Conservation (phyloP, 2,329 filamentous ascomycete species). For the Elsinoe perseae region DNA sequence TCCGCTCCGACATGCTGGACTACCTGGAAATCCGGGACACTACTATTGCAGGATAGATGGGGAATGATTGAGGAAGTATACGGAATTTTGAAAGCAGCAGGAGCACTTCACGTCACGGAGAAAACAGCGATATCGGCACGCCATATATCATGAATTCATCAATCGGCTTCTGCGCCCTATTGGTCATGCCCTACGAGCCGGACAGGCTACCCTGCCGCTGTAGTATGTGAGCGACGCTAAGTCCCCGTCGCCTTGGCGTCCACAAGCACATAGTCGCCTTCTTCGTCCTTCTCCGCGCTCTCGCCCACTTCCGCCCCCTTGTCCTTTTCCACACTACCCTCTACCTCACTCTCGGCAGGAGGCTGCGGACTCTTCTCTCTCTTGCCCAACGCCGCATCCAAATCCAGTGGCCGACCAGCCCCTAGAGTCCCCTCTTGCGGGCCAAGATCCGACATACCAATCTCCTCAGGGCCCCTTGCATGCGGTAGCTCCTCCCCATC, state of each 20-base stretch:
- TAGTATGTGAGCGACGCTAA: neutral
- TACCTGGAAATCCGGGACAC: neutral
- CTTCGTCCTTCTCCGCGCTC: neutral
- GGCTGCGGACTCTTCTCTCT: conserved; percentile 9
- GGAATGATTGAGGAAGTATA: neutral
- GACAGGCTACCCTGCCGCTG: neutral
- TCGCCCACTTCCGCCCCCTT: neutral
- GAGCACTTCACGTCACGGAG: neutral
- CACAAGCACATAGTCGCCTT: conserved; percentile 11
- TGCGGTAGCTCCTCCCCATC: conserved; percentile 58
- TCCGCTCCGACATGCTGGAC: neutral
- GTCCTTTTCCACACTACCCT: neutral
- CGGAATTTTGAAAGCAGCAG: neutral
- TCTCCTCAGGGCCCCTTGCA: conserved; percentile 72
- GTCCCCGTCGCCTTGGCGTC: conserved; percentile 8
- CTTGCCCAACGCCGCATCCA: conserved; percentile 36
- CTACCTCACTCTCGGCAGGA: neutral
- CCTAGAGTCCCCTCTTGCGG: conserved; percentile 49
- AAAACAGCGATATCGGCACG: neutral
- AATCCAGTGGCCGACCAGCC: conserved; percentile 28
- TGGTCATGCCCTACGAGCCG: neutral
- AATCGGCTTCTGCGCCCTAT: neutral
- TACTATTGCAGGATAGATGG: too few relatives aligned
- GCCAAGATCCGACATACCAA: conserved; percentile 81
- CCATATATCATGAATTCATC: conserved; percentile 4